A percentile compares a stretch with the other conserved stretches of the same genome.
phyloP scores from a whole-genome alignment of 2,329 filamentous ascomycete species.

The Epicoccum nigrum region DNA sequence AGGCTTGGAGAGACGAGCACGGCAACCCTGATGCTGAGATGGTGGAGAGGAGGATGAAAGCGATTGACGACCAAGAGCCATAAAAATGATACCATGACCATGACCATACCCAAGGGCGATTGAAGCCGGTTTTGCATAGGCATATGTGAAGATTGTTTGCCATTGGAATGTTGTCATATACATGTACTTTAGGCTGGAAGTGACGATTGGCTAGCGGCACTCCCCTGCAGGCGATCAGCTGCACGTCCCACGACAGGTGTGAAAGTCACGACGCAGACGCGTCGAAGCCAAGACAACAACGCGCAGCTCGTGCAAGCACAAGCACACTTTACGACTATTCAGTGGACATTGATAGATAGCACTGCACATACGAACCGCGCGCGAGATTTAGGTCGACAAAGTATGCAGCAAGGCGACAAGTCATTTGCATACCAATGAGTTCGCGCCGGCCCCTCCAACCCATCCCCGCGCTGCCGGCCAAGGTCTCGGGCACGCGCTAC shows the following conservation, averaged over 20 bases:
- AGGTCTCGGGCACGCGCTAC: slow-evolving; percentile 33
- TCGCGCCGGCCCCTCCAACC: slow-evolving; percentile 44
- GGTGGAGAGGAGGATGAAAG: slow-evolving; percentile 42
- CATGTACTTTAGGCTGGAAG: no score
- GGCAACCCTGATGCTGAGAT: slow-evolving; percentile 39
- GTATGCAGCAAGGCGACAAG: slow-evolving; percentile 22
- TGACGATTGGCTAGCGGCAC: no score
- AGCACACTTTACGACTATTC: slow-evolving; percentile 6
- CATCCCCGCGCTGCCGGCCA: slow-evolving; percentile 39
- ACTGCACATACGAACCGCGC: neutral
- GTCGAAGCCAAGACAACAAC: slow-evolving; percentile 31
- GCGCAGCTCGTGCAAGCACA: slow-evolving; percentile 12
- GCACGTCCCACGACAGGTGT: slow-evolving; percentile 23
- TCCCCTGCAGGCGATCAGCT: slow-evolving; percentile 25
- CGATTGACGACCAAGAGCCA: slow-evolving; percentile 44
- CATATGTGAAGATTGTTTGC: no score
- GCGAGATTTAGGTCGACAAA: slow-evolving; percentile 3
- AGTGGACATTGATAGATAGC: neutral
- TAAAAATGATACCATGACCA: slow-evolving; percentile 19
- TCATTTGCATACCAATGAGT: slow-evolving; percentile 34
- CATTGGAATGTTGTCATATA: no score
- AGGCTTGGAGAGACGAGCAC: slow-evolving; percentile 43
- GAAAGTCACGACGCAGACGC: slow-evolving; percentile 30
- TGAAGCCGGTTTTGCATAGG: no score
- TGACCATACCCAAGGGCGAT: neutral